Conservation (phyloP, 179 eudicot genomes). For the Pouteria campechiana region DNA sequence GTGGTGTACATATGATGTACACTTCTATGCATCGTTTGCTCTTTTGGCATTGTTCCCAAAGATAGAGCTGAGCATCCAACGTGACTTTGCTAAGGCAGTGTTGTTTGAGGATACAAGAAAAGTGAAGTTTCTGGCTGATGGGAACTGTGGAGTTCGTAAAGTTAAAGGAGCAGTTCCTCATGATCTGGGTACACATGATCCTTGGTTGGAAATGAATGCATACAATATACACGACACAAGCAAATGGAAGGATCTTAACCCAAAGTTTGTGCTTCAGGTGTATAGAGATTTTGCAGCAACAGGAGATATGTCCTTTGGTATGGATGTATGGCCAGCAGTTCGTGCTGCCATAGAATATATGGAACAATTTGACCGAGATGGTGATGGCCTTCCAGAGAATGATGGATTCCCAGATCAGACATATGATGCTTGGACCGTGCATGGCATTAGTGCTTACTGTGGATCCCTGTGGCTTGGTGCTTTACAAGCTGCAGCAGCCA, state of each 20-base stretch:
- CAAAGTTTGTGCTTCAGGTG: conserved; percentile 95
- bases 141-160: conserved; percentile 84
- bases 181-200: conserved; percentile 95
- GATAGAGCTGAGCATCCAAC: conserved; percentile 89
- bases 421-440: conserved; percentile 97
- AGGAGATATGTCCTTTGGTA: conserved; percentile 79
- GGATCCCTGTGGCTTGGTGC: conserved; percentile 95
- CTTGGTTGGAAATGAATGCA: conserved; percentile 99
- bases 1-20: conserved; percentile 99
- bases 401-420: conserved; percentile 99
- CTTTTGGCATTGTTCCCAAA: conserved; percentile 85
- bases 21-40: conserved; percentile 95
- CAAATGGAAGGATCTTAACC: conserved; percentile 93
- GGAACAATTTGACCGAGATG: conserved; percentile 89
- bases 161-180: conserved; percentile 93
- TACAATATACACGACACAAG: conserved; percentile 95
- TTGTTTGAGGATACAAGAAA: conserved; percentile 71
- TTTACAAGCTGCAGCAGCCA: conserved; percentile 87
- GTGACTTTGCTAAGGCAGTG: conserved; percentile 94
- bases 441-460: conserved; percentile 93
- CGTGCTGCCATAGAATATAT: conserved; percentile 92
- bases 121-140: conserved; percentile 78
- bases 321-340: conserved; percentile 95
- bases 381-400: conserved; percentile 82
- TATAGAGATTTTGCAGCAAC: conserved; percentile 90